These are phyloP conservation scores for Excoecaria agallocha DNA, from an alignment of 345 rosid genomes.

Conservation along the genomic window DNA sequence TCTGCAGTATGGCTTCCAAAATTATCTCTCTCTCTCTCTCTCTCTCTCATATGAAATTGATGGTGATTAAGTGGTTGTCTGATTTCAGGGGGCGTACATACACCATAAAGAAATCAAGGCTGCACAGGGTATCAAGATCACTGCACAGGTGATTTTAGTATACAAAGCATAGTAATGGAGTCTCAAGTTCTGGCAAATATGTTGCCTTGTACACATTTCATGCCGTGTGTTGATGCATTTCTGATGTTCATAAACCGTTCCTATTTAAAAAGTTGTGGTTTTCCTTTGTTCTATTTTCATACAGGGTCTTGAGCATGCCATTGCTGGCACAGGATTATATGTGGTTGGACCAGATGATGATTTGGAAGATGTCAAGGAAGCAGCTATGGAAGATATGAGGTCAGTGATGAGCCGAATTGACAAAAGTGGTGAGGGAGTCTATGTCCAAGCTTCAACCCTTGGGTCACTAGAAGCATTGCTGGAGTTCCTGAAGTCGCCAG, in stretches of 20 bases:
- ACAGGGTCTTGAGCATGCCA: constrained; percentile 91
- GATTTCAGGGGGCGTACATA: constrained; percentile 69
- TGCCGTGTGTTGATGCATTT: not conserved
- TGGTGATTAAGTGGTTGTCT: constrained; percentile 11
- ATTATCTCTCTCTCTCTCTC: not conserved
- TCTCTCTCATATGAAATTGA: not conserved
- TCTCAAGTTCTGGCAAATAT: not conserved
- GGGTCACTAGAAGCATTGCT: constrained; percentile 95
- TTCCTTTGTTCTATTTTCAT: constrained; percentile 15
- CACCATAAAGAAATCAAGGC: constrained; percentile 93
- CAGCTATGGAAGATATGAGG: constrained; percentile 81
- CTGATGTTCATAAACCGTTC: not conserved
- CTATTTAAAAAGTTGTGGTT: constrained; percentile 1
- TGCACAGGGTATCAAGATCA: constrained; percentile 90
- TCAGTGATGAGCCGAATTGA: constrained; percentile 84
- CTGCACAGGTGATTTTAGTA: constrained; percentile 66
- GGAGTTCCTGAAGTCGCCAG: constrained; percentile 85
- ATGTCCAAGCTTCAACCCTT: constrained; percentile 91
- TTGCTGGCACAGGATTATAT: constrained; percentile 88
- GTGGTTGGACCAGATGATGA: constrained; percentile 79
- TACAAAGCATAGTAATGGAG: not conserved
- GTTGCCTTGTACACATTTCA: not conserved
- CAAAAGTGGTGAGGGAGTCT: constrained; percentile 87
- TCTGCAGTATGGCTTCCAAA: not conserved
- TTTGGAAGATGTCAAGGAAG: constrained; percentile 63